Base-by-base conservation (phyloP, 805 yeast species). In the Starmerella khaoyaiensis region DNA sequence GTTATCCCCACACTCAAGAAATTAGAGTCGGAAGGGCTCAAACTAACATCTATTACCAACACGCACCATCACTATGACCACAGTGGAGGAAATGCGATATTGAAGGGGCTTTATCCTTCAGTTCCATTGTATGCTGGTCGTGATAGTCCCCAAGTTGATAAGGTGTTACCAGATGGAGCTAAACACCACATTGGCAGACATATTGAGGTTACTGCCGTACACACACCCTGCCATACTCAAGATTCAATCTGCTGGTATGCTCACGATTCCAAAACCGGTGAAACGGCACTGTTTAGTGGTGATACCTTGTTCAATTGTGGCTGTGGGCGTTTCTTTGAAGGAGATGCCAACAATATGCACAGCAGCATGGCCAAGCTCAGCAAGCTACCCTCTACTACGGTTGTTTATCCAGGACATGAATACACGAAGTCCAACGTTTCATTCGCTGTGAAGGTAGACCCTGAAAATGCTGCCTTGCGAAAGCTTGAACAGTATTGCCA, bases 51-150 rank as follows among this genome's bases (percentile, higher is more conserved):
- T 1, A 79, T 90, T 40, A 93, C 81, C 35, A 90, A 90, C 59
- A 90, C 97, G 1, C 99, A 90, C 55, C 98, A 90, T 56, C 99
- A 90, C 58, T 72, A 74, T 53, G 99, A 90, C 55, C 99, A 90
- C 59, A 66, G 95, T 2, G 95, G 82, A 17, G 97, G 96, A 2
- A 86, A 84, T 52, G 58, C 62, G 17, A 58, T 57, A 14, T 41
- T 67, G 40, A 44, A 38, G 42, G 48, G 32, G 2, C 28, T 41
- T 26, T 54, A 63, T 53, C 71, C 69, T 32, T 62, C 60, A 5
- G 54, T 76, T 21, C 80, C 84, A 1, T 60, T 86, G 14, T 75
- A 83, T 49, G 95, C 83, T 1, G 99, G 99, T 11, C 69, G 67
- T 36, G 84, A 81, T 50, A 76, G 83, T 1, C 83, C 86, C 1